These are phyloP conservation scores for Tetragonia tetragonoides DNA, from an alignment of 148 eudicot genomes.

Conservation along the genomic window DNA sequence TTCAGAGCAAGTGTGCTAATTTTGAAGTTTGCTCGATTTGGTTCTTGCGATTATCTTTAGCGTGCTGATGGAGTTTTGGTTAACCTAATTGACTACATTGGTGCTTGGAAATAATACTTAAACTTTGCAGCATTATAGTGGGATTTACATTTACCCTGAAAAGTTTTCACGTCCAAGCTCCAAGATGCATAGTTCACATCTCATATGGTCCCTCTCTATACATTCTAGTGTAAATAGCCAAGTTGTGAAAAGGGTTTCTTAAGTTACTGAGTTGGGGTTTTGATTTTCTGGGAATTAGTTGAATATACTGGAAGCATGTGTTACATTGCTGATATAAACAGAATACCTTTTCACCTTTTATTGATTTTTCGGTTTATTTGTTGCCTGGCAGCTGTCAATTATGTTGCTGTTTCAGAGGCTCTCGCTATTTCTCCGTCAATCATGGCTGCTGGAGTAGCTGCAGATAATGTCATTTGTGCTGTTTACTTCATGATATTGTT, in stretches of 20 bases:
- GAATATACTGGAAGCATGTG: background rate
- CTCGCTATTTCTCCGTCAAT: slow-evolving; percentile 74
- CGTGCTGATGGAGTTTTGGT: background rate
- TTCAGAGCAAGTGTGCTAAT: background rate
- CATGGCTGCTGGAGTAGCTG: slow-evolving; percentile 89
- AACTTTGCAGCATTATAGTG: background rate
- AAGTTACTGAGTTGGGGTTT: background rate
- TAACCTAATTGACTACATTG: background rate
- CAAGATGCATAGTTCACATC: background rate
- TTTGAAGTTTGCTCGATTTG: too few species aligned
- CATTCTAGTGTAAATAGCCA: background rate
- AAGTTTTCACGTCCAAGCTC: background rate
- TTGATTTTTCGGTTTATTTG: background rate
- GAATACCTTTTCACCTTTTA: background rate
- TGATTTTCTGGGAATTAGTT: too few species aligned
- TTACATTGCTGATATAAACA: background rate
- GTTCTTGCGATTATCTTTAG: too few species aligned
- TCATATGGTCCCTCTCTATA: background rate
- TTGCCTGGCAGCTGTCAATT: slow-evolving; percentile 71
- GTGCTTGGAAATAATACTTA: background rate
- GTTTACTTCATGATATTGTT: slow-evolving; percentile 67
- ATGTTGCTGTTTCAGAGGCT: slow-evolving; percentile 69
- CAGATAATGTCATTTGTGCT: slow-evolving; percentile 89
- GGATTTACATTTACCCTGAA: background rate
- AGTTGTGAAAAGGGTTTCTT: background rate